Base-by-base conservation (phyloP, 192 early-diverging fungal genomes). In the Podila epigama region DNA sequence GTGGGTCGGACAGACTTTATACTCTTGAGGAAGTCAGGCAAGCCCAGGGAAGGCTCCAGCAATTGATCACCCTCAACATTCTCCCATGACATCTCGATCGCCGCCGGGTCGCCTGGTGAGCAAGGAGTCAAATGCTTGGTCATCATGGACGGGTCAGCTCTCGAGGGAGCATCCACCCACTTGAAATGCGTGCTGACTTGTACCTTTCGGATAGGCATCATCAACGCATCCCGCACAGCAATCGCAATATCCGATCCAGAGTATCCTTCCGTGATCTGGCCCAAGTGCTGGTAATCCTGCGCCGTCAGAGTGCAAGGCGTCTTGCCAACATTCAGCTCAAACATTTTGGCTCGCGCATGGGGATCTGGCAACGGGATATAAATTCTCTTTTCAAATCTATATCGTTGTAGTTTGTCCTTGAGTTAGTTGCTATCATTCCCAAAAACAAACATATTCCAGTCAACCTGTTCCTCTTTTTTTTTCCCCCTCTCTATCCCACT, bases 221-320 rank as follows among this genome's bases (percentile, higher is more conserved):
- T 98, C 69, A 99, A 82, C 9, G 97, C 97, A 81, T 99, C 97
- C 5, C 95, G 86, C 12, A 98, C 97, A 20, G 96, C 88, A 34
- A 96, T 91, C 7, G 93, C 92, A 61, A 99, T 95, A 89, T 99
- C 96, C 7, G 96, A 98, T 18, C 97, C 96, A 70, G 96, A 97
- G 79, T 93, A 93, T 32, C 96, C 96, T 42, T 95, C 94, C 1
- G 96, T 96, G 69, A 79, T 83, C 20, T 94, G 89, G 31, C 89
- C 95, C 64, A 99, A 80, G 63, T 83, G 48, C 53, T 84, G 81
- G 72, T 87, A 96, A 70, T 99, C 95, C 34, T 88, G 78, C 63
- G 79, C 60, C 25, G 80, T 86, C 34, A 99, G 68, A n/a, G 66
- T 86, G 65, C 93, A 95, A 39, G 95, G 95, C 22, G 96, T 98